These are phyloP conservation scores for Penicillium sp. DNA, from an alignment of 2,329 filamentous ascomycete species.

Conservation along the genomic window DNA sequence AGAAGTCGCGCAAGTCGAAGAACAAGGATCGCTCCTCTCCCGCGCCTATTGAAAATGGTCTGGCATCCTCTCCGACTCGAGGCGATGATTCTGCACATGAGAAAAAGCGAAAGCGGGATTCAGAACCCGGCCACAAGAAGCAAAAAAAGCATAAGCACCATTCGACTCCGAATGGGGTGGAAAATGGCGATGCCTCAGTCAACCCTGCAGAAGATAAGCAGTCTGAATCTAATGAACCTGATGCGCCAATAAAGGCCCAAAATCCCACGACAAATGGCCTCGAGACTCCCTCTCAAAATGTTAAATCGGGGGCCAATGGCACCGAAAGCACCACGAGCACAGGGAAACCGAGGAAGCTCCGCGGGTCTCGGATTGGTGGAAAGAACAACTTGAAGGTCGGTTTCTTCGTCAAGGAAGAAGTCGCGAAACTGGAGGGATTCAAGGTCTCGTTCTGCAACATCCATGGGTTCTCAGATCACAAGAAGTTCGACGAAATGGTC, in stretches of 20 bases:
- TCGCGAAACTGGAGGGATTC: conserved; percentile 30
- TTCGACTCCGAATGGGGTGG: neutral
- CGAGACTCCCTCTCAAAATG: neutral
- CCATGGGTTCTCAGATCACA: conserved; percentile 18
- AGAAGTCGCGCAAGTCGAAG: conserved; percentile 7
- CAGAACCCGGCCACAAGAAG: conserved; percentile 13
- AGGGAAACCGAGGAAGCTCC: neutral
- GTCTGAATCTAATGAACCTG: neutral
- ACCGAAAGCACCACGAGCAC: neutral
- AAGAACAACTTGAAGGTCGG: conserved; percentile 26
- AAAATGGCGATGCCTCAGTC: neutral
- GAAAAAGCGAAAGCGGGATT: conserved; percentile 30
- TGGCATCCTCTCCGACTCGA: neutral
- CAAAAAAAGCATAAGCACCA: conserved; percentile 9
- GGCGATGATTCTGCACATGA: conserved; percentile 11
- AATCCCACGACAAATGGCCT: neutral
- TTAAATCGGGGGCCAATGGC: neutral
- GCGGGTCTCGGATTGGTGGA: conserved; percentile 10
- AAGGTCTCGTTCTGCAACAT: conserved; percentile 37
- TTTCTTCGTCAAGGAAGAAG: conserved; percentile 33
- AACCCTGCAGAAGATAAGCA: neutral
- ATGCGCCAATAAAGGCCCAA: neutral
- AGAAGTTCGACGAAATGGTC: conserved; percentile 34
- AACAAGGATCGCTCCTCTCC: neutral
- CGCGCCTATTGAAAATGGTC: neutral